These are phyloP conservation scores for Hypericum perforatum DNA, from an alignment of 345 rosid genomes.

Conservation along the genomic window DNA sequence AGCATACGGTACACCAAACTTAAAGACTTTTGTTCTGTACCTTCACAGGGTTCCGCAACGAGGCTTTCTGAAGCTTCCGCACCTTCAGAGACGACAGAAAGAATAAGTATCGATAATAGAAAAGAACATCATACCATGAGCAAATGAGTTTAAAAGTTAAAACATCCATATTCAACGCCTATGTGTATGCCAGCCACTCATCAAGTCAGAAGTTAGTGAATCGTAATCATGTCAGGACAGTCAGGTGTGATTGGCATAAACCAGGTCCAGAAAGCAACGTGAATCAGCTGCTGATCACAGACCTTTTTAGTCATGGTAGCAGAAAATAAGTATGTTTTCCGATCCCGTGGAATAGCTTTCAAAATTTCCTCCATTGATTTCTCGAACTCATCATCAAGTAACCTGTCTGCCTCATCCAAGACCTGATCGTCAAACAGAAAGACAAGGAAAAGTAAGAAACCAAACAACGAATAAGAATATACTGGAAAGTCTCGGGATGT, in stretches of 20 bases:
- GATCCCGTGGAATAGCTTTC: slow-evolving; percentile 53
- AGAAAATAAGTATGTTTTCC: slow-evolving; percentile 81
- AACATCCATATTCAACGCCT: not conserved
- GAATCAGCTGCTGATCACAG: not conserved
- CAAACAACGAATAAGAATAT: not conserved
- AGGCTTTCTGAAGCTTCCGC: slow-evolving; percentile 83
- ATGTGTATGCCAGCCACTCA: not conserved
- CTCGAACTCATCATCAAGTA: slow-evolving; percentile 91
- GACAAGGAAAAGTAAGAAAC: not conserved
- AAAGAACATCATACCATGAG: no score
- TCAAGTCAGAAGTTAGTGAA: not conserved
- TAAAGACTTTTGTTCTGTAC: slow-evolving; percentile 17
- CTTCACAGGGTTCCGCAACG: slow-evolving; percentile 86
- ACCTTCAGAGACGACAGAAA: slow-evolving; percentile 41
- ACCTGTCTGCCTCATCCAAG: slow-evolving; percentile 90
- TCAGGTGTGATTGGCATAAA: slow-evolving; percentile 3
- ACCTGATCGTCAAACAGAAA: slow-evolving; percentile 39
- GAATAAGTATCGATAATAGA: not conserved
- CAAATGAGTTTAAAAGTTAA: slow-evolving; percentile 9
- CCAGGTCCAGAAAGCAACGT: not conserved
- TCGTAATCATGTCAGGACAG: not conserved
- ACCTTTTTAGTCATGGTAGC: slow-evolving; percentile 99
- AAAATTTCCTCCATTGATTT: slow-evolving; percentile 75
- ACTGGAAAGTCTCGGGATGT: slow-evolving; percentile 47
- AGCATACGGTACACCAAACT: no score